Conservation (phyloP, 768 basidiomycete genomes). For the Lentinula guzmanii region DNA sequence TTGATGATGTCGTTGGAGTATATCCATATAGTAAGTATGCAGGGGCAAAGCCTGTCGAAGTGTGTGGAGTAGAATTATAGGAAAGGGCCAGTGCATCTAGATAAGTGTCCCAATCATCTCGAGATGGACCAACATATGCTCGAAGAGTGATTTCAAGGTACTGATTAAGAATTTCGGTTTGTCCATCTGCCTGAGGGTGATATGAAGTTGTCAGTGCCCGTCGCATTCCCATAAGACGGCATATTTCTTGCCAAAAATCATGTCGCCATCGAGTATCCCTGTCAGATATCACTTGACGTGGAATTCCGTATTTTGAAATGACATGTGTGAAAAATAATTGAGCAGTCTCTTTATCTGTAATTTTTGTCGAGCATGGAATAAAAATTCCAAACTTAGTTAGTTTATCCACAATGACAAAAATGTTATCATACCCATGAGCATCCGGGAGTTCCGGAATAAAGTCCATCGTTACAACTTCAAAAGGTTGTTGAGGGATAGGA, state of each 20-base stretch:
- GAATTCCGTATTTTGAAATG: too few species aligned
- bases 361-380: conserved; percentile 22
- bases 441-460: background rate
- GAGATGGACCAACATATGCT: conserved; percentile 19
- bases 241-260: conserved; percentile 21
- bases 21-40: conserved; percentile 22
- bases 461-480: background rate
- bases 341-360: conserved; percentile 7
- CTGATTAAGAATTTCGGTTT: conserved; percentile 28
- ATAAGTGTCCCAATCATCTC: conserved; percentile 18
- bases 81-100: conserved; percentile 18
- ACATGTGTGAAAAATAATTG: too few species aligned
- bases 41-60: conserved; percentile 16
- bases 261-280: conserved; percentile 16
- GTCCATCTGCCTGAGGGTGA: conserved; percentile 30
- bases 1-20: conserved; percentile 13
- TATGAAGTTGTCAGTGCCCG: conserved; percentile 19
- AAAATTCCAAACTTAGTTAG: conserved; percentile 33
- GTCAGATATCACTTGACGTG: too few species aligned
- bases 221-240: conserved; percentile 18
- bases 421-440: background rate
- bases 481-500: background rate
- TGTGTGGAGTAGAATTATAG: conserved; percentile 24
- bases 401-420: background rate
- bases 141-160: conserved; percentile 22